Conservation (phyloP, 2,329 filamentous ascomycete species). For the Cladophialophora chaetospira region DNA sequence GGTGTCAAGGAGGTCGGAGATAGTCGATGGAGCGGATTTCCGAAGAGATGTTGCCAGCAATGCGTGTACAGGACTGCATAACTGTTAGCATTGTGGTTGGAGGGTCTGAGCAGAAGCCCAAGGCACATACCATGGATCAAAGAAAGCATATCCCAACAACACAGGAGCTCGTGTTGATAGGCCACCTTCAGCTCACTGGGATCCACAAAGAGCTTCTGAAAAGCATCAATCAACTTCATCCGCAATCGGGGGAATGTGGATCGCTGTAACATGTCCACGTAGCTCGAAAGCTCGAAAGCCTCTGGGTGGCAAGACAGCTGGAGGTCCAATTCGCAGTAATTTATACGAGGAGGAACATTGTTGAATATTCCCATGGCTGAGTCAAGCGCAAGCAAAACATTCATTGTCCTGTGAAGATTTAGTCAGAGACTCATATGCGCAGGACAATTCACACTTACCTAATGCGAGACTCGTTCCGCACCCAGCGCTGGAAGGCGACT, state of each 20-base stretch:
- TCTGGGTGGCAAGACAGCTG: slow-evolving; percentile 46
- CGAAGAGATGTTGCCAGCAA: slow-evolving; percentile 45
- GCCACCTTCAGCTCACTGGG: slow-evolving; percentile 15
- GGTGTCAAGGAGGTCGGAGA: slow-evolving; percentile 18
- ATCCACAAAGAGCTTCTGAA: slow-evolving; percentile 41
- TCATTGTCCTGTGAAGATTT: slow-evolving; percentile 40
- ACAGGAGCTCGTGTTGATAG: slow-evolving; percentile 32
- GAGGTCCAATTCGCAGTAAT: slow-evolving; percentile 45
- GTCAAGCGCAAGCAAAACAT: slow-evolving; percentile 45
- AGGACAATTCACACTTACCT: slow-evolving; percentile 37
- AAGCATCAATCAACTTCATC: slow-evolving; percentile 44
- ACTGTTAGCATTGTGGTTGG: not conserved
- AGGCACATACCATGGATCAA: slow-evolving; percentile 43
- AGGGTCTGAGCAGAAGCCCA: not conserved
- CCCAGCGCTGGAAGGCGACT: slow-evolving; percentile 39
- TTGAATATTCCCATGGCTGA: slow-evolving; percentile 50
- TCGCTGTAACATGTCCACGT: slow-evolving; percentile 41
- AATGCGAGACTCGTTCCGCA: slow-evolving; percentile 48
- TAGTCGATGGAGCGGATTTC: slow-evolving; percentile 35
- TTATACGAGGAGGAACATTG: slow-evolving; percentile 48
- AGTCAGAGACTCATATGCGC: not conserved
- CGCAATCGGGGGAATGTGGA: slow-evolving; percentile 33
- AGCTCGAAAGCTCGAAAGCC: slow-evolving; percentile 41
- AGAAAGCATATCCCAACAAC: slow-evolving; percentile 45
- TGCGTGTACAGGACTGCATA: slow-evolving; percentile 43